Conservation (phyloP, 192 early-diverging fungal genomes). For the Coemansia guatemalensis region DNA sequence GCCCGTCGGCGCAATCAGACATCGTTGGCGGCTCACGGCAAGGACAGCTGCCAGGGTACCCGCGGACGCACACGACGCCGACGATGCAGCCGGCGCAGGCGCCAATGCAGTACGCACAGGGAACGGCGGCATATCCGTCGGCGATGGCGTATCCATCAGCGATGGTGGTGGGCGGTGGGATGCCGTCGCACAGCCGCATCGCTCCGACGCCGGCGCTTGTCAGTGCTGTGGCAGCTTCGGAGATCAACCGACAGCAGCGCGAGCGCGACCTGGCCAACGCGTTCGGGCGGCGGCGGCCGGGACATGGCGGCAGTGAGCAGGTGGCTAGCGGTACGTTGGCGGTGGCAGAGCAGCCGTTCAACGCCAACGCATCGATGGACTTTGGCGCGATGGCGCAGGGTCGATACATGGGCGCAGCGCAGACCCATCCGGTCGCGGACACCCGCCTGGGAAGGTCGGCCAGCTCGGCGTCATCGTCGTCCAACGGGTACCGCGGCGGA, state of each 20-base stretch:
- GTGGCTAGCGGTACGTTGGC: neutral
- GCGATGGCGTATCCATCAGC: constrained; percentile 39
- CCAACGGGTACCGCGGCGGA: constrained; percentile 32
- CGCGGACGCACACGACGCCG: constrained; percentile 20
- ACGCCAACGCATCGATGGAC: constrained; percentile 31
- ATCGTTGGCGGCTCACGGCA: constrained; percentile 7
- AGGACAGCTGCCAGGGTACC: constrained; percentile 18
- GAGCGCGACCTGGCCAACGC: constrained; percentile 46
- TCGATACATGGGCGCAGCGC: constrained; percentile 19
- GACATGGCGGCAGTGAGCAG: constrained; percentile 23
- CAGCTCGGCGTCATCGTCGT: constrained; percentile 39
- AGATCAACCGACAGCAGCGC: constrained; percentile 39
- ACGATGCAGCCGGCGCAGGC: constrained; percentile 1
- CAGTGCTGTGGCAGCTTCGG: constrained; percentile 34
- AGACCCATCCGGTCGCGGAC: constrained; percentile 18
- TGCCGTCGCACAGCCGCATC: constrained; percentile 36
- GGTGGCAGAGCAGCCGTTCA: constrained; percentile 30
- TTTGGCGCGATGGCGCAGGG: constrained; percentile 16
- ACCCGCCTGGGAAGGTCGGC: constrained; percentile 40
- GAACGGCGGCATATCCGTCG: constrained; percentile 31
- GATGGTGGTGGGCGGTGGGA: constrained; percentile 51
- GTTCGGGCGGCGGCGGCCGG: constrained; percentile 40
- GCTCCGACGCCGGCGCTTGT: constrained; percentile 37
- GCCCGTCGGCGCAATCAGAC: constrained; percentile 34
- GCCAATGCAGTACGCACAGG: neutral